Evolutionary conservation across 2,329 filamentous ascomycete species (phyloP).

Genomic region (Neoarthrinium moseri): DNA sequence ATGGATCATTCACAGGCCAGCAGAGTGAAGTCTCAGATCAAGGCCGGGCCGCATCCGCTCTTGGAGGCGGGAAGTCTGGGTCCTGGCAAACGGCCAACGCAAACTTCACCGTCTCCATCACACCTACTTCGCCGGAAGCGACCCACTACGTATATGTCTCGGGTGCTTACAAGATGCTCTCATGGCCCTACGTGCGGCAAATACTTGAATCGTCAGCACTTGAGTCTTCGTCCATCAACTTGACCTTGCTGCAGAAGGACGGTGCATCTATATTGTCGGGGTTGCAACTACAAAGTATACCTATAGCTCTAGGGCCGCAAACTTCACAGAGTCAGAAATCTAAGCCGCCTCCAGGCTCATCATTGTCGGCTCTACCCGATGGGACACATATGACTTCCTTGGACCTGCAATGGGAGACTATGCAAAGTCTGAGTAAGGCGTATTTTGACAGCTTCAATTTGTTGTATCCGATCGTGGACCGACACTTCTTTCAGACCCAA

Average conservation of each 20-base stretch:
- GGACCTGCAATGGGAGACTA: slow-evolving; percentile 40
- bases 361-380: background rate
- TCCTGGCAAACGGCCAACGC: no score
- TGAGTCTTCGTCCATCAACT: slow-evolving; percentile 30
- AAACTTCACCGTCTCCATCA: slow-evolving; percentile 19
- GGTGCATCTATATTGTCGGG: slow-evolving; percentile 32
- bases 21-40: no score
- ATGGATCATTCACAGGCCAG: no score
- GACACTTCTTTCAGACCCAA: slow-evolving; percentile 50
- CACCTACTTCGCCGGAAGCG: slow-evolving; percentile 10
- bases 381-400: slow-evolving; percentile 25
- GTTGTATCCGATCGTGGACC: slow-evolving; percentile 56
- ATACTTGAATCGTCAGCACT: slow-evolving; percentile 32
- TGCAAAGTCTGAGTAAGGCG: slow-evolving; percentile 48
- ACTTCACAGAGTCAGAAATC: no score
- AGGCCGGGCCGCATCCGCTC: no score
- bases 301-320: no score
- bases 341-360: no score
- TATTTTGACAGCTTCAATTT: slow-evolving; percentile 63
- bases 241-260: slow-evolving; percentile 31
- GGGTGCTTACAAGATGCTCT: slow-evolving; percentile 49
- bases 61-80: no score
- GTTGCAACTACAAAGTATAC: no score
- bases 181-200: slow-evolving; percentile 45
- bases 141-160: slow-evolving; percentile 31